Base-by-base conservation (phyloP, 345 rosid species). In the Carallia pectinifolia region DNA sequence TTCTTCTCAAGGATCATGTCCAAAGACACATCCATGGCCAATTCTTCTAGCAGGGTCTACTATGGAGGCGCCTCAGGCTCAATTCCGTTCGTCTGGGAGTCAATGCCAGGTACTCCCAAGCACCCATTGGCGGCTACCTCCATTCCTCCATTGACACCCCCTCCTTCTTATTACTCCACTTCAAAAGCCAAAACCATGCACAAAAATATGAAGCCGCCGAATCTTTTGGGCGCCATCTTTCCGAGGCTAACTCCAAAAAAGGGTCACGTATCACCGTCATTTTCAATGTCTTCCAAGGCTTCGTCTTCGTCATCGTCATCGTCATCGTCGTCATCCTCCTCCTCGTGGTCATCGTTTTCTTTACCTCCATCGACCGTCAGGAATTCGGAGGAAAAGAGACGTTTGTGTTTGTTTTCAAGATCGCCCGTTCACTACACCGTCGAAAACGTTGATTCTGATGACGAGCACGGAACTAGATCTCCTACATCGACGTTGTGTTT, bases 21-120 rank as follows among this genome's bases (percentile, higher is more conserved):
- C 7, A 90, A 85, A 56, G 98, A 92, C 58, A 77, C 59, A 12
- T 82, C 91, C 18, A 76, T 70, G 70, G 83, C 81, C 15, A 88
- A 87, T 71, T 76, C 85, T 61, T 88, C 98, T 7, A 81, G 81
- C 19, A 88, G 90, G 67, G 85, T 85, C n/a, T 88, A 90, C 82
- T 89, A 90, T n/a, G 89, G 91, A 4, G 83, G 87, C 18, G 84
- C 85, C 33, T 76, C 91, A 0, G 81, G 83, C 30, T 56, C 93
- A 5, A 39, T 93, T 61, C 93, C 97, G 0, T 93, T 93, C 85
- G 29, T 56, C 44, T 93, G 98, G 98, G 98, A 93, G 67, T 77
- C 96, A 27, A 81, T 76, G 27, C 98, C 98, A 0, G 98, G 98
- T 48, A 89, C 96, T n/a, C 96, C 98, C 0, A 93, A 90, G 62